Evolutionary conservation across 768 basidiomycete species (phyloP).

Genomic region (Mycena floridula): DNA sequence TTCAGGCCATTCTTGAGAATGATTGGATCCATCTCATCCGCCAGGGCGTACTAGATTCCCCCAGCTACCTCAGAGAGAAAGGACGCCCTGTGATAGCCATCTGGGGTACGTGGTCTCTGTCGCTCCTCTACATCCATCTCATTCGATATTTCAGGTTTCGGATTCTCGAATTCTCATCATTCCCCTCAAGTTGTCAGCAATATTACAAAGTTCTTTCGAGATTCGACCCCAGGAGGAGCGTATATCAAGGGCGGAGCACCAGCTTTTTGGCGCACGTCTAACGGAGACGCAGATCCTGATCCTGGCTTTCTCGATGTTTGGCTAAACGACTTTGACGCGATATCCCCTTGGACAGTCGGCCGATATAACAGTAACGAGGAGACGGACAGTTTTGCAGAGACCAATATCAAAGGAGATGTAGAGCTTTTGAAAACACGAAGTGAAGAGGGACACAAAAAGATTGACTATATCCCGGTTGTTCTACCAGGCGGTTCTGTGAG

Average conservation of each 20-base stretch:
- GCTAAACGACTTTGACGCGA: slow-evolving; percentile 73
- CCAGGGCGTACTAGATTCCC: slow-evolving; percentile 59
- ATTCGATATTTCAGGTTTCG: slow-evolving; percentile 45
- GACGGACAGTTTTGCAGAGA: slow-evolving; percentile 57
- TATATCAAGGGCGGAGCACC: slow-evolving; percentile 71
- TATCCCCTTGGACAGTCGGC: slow-evolving; percentile 82
- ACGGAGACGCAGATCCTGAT: slow-evolving; percentile 64
- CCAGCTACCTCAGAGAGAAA: slow-evolving; percentile 66
- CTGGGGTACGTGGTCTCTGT: slow-evolving; percentile 45
- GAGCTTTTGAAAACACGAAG: slow-evolving; percentile 48
- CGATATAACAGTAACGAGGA: slow-evolving; percentile 54
- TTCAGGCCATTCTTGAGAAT: slow-evolving; percentile 58
- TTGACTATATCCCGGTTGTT: slow-evolving; percentile 82
- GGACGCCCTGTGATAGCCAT: slow-evolving; percentile 67
- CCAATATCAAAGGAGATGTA: slow-evolving; percentile 58
- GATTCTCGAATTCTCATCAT: slow-evolving; percentile 56
- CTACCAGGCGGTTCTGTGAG: slow-evolving; percentile 80
- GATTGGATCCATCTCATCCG: slow-evolving; percentile 73
- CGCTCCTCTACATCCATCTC: slow-evolving; percentile 7
- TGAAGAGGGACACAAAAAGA: slow-evolving; percentile 39
- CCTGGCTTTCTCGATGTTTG: slow-evolving; percentile 62
- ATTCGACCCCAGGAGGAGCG: slow-evolving; percentile 62
- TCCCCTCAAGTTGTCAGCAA: slow-evolving; percentile 52
- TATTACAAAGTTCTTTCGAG: slow-evolving; percentile 52
- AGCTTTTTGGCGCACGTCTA: slow-evolving; percentile 69